A percentile compares a stretch with the other conserved stretches of the same genome.
Conservation (phyloP, 192 early-diverging fungal species). For the Coemansia sp. region DNA sequence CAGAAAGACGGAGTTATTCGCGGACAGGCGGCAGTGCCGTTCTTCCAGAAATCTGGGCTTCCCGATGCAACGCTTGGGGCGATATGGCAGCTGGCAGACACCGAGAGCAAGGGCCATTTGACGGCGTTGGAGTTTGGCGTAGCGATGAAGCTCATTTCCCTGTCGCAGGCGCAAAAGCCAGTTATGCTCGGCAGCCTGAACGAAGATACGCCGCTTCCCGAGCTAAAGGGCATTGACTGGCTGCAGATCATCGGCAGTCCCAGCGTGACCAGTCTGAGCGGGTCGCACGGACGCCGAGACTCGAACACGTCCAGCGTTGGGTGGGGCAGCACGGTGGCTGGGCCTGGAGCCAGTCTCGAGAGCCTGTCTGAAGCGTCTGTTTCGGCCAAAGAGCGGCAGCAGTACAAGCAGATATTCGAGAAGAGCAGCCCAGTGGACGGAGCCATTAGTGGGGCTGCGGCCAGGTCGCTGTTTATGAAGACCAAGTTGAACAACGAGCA, state of each 20-base stretch:
- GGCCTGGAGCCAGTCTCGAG: constrained; percentile 6
- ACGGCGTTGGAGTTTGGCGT: constrained; percentile 71
- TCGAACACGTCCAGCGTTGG: constrained; percentile 44
- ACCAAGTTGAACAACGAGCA: constrained; percentile 77
- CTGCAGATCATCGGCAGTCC: constrained; percentile 13
- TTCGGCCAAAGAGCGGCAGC: constrained; percentile 57
- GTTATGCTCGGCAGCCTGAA: constrained; percentile 54
- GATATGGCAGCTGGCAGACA: constrained; percentile 88
- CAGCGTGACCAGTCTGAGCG: constrained; percentile 4
- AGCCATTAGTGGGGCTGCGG: constrained; percentile 63
- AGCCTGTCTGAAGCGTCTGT: constrained; percentile 19
- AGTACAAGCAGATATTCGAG: constrained; percentile 64
- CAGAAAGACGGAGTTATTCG: constrained; percentile 64
- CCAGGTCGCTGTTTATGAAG: constrained; percentile 73
- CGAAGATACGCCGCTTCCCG: constrained; percentile 57
- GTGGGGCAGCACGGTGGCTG: constrained; percentile 25
- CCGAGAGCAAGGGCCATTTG: constrained; percentile 73
- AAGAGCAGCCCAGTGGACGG: constrained; percentile 60
- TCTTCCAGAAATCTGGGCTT: constrained; percentile 72
- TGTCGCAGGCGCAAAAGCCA: constrained; percentile 72
- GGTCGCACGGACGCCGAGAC: constrained; percentile 25
- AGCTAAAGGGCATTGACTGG: constrained; percentile 58
- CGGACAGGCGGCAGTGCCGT: constrained; percentile 68
- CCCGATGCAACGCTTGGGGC: constrained; percentile 61
- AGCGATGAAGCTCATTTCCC: constrained; percentile 86